phyloP scores from a whole-genome alignment of 345 rosid genomes.

The Corchorus capsularis region DNA sequence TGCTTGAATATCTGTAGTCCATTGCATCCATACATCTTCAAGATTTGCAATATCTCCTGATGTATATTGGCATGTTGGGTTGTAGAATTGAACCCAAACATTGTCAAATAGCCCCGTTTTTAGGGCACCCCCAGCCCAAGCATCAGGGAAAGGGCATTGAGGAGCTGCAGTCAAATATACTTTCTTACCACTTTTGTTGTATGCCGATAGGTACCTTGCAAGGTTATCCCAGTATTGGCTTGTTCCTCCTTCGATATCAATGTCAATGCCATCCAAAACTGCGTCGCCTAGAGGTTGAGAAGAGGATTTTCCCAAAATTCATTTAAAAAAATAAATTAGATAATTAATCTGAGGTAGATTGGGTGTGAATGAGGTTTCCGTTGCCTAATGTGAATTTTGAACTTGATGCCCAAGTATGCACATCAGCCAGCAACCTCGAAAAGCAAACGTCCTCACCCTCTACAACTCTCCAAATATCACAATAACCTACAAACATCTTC shows the following conservation, averaged over 20 bases:
- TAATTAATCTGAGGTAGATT: too few relatives aligned
- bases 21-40: slow-evolving; percentile 32
- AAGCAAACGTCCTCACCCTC: too few relatives aligned
- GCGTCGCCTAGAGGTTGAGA: slow-evolving; percentile 22
- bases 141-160: slow-evolving; percentile 35
- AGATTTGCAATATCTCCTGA: slow-evolving; percentile 7
- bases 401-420: too few relatives aligned
- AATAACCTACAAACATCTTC: too few relatives aligned
- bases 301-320: not conserved
- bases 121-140: slow-evolving; percentile 26
- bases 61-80: slow-evolving; percentile 33
- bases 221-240: slow-evolving; percentile 31
- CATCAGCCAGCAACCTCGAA: too few relatives aligned
- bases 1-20: slow-evolving; percentile 20
- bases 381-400: too few relatives aligned
- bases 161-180: slow-evolving; percentile 37
- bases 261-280: slow-evolving; percentile 32
- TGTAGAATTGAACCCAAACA: slow-evolving; percentile 40
- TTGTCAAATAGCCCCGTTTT: slow-evolving; percentile 29
- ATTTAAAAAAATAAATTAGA: too few relatives aligned
- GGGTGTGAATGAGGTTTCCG: too few relatives aligned
- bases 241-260: slow-evolving; percentile 36
- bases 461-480: too few relatives aligned
- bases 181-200: slow-evolving; percentile 28
- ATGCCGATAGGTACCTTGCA: slow-evolving; percentile 26